These are phyloP conservation scores for Batkoa obscura DNA, from an alignment of 371 early-diverging fungal genomes.

Conservation along the genomic window DNA sequence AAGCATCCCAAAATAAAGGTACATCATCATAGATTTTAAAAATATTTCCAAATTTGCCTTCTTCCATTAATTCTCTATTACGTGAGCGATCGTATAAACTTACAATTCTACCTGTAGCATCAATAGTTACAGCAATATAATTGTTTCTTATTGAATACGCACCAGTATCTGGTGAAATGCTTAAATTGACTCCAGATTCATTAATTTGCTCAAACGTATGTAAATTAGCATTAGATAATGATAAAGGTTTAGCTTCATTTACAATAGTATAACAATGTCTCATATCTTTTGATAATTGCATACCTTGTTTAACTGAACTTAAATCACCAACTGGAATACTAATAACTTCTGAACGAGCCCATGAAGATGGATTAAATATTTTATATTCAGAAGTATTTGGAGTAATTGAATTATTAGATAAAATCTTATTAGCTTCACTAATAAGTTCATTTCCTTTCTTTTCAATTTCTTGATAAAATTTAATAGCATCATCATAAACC, in stretches of 20 bases:
- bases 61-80: neutral
- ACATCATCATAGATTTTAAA: constrained; percentile 51
- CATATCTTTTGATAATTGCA: constrained; percentile 5
- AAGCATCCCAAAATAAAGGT: constrained; percentile 23
- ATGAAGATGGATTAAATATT: constrained; percentile 57
- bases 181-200: neutral
- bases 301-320: constrained; percentile 8
- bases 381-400: neutral
- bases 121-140: neutral
- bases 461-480: constrained; percentile 25
- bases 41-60: neutral
- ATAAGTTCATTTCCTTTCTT: constrained; percentile 12
- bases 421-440: constrained; percentile 15
- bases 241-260: constrained; percentile 5
- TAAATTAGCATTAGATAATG: neutral
- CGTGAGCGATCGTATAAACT: neutral
- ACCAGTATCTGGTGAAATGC: neutral
- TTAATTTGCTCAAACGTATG: neutral
- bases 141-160: neutral
- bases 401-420: neutral
- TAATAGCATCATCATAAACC: constrained; percentile 62
- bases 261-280: constrained; percentile 23
- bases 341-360: constrained; percentile 52
- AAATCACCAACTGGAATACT: constrained; percentile 16
- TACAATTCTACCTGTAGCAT: neutral